Evolutionary conservation across 805 yeast species (phyloP).

Genomic region (Starmerella riodocensis): DNA sequence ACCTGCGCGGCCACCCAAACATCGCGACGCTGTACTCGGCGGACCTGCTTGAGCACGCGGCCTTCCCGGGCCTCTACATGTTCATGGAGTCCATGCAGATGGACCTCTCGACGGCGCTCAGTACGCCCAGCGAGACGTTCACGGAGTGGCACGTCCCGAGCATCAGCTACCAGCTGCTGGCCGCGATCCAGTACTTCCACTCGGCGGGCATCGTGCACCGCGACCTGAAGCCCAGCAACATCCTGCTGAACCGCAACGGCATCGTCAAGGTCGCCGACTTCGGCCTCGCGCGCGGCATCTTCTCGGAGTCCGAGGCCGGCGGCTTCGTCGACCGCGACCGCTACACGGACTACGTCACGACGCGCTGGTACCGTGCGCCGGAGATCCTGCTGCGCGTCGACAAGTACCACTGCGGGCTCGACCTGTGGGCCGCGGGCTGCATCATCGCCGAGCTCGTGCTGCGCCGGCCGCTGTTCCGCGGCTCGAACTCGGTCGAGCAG

Average conservation of each 20-base stretch:
- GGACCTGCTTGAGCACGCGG: slow-evolving; percentile 51
- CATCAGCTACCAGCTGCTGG: slow-evolving; percentile 65
- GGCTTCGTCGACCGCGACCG: slow-evolving; percentile 21
- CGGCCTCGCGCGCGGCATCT: slow-evolving; percentile 76
- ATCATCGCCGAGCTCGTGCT: slow-evolving; percentile 76
- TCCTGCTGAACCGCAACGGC: slow-evolving; percentile 63
- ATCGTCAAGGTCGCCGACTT: slow-evolving; percentile 78
- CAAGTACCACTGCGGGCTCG: slow-evolving; percentile 37
- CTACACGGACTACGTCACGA: slow-evolving; percentile 58
- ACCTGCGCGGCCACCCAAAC: slow-evolving; percentile 75
- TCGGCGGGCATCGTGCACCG: slow-evolving; percentile 87
- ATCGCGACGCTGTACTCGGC: slow-evolving; percentile 62
- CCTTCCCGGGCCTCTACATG: slow-evolving; percentile 79
- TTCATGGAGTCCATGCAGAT: slow-evolving; percentile 74
- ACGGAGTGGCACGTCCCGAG: slow-evolving; percentile 73
- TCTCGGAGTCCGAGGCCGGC: slow-evolving; percentile 20
- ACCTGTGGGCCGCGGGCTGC: slow-evolving; percentile 91
- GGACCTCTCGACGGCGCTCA: slow-evolving; percentile 67
- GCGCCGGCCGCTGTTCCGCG: slow-evolving; percentile 66
- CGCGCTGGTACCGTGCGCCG: slow-evolving; percentile 93
- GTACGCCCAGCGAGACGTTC: slow-evolving; percentile 45
- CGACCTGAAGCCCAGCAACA: slow-evolving; percentile 85
- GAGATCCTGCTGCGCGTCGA: slow-evolving; percentile 46
- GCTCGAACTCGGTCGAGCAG: slow-evolving; percentile 60
- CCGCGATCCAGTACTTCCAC: slow-evolving; percentile 81